Percentiles rank a stretch among this genome's conserved stretches.
phyloP scores from a whole-genome alignment of 2,329 filamentous ascomycete species.

The Delphinella strobiligena region DNA sequence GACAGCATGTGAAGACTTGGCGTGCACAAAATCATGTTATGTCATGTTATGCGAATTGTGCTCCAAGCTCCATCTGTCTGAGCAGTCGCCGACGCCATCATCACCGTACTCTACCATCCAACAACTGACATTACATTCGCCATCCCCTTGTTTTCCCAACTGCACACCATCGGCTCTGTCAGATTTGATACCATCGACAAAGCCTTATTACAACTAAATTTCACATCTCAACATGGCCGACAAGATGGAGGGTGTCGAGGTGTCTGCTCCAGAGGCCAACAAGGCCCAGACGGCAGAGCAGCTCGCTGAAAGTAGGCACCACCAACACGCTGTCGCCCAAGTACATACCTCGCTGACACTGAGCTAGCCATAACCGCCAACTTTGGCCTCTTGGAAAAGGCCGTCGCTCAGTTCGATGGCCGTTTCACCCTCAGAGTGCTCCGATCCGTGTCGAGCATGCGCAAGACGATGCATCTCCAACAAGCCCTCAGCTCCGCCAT shows the following conservation, averaged over 20 bases:
- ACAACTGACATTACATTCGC: too few species aligned
- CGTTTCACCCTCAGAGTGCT: conserved; percentile 90
- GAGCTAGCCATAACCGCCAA: conserved; percentile 82
- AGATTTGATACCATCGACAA: too few species aligned
- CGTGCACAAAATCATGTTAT: too few species aligned
- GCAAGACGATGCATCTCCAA: conserved; percentile 52
- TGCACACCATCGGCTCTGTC: too few species aligned
- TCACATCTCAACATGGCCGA: conserved; percentile 35
- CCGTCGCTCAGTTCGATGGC: conserved; percentile 84
- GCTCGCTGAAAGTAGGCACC: conserved; percentile 8
- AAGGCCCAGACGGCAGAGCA: conserved; percentile 8
- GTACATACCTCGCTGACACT: conserved; percentile 3
- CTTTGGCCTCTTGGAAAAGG: conserved; percentile 81
- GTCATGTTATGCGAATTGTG: too few species aligned
- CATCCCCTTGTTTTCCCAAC: too few species aligned
- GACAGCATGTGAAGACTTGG: too few species aligned
- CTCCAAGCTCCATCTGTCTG: too few species aligned
- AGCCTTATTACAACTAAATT: too few species aligned
- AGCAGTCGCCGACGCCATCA: too few species aligned
- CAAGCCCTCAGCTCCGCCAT: conserved; percentile 19
- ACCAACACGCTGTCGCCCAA: not conserved
- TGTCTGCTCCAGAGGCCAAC: conserved; percentile 10
- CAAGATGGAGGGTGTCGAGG: conserved; percentile 37
- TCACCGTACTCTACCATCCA: too few species aligned
- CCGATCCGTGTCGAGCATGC: conserved; percentile 87